Conservation (phyloP, 257 asterid species). For the Fraxinus americana region DNA sequence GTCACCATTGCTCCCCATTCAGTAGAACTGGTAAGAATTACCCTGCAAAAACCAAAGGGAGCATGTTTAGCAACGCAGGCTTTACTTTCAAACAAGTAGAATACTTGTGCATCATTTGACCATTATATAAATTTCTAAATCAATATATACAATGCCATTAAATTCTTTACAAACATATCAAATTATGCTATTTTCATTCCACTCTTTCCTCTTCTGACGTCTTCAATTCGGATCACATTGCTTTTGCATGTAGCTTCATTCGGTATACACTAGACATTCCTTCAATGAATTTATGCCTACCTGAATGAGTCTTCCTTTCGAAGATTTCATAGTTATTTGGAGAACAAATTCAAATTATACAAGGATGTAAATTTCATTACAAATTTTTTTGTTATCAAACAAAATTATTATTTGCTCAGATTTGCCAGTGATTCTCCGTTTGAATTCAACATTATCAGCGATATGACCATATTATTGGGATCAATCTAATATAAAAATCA, state of each 20-base stretch:
- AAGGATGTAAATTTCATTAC: not conserved
- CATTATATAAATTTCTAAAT: not conserved
- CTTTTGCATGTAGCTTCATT: no score
- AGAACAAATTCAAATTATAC: not conserved
- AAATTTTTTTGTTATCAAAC: not conserved
- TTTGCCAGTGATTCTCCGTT: not conserved
- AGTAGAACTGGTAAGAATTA: slow-evolving; percentile 71
- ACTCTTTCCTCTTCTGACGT: not conserved
- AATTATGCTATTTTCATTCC: not conserved
- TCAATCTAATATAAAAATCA: not conserved
- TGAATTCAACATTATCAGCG: not conserved
- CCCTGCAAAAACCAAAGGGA: slow-evolving; percentile 47
- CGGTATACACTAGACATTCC: not conserved
- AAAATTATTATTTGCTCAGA: not conserved
- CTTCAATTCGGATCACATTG: not conserved
- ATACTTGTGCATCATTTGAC: not conserved
- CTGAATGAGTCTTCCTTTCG: not conserved
- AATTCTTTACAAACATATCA: not conserved
- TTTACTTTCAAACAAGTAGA: not conserved
- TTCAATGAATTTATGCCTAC: not conserved
- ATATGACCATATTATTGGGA: not conserved
- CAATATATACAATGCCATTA: no score
- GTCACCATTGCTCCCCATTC: slow-evolving; percentile 91
- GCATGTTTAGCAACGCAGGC: not conserved
- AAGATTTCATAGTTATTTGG: no score